Conservation (phyloP, 192 early-diverging fungal genomes). For the Coemansia sp. region DNA sequence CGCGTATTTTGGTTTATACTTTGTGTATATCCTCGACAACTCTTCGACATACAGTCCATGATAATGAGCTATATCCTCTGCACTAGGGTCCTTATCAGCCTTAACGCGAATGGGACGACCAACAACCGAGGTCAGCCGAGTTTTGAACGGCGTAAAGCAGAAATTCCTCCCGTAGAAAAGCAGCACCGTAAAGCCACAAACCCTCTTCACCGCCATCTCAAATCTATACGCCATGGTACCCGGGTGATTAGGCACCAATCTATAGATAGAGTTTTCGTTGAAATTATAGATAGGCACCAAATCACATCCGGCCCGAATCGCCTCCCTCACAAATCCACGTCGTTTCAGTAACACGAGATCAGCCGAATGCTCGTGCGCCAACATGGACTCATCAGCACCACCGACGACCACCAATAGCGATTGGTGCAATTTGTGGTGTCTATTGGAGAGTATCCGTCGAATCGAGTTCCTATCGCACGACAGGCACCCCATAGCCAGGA, state of each 20-base stretch:
- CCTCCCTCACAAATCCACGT: conserved; percentile 88
- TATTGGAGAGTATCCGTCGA: conserved; percentile 71
- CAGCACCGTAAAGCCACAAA: conserved; percentile 70
- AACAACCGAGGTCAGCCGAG: conserved; percentile 44
- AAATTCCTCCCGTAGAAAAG: conserved; percentile 84
- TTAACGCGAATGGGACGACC: conserved; percentile 40
- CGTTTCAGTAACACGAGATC: conserved; percentile 78
- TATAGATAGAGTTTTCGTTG: conserved; percentile 91
- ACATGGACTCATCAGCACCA: conserved; percentile 81
- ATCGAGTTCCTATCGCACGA: conserved; percentile 77
- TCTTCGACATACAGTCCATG: conserved; percentile 45
- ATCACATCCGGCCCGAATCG: conserved; percentile 73
- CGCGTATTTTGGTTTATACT: conserved; percentile 45
- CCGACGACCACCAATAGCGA: conserved; percentile 82
- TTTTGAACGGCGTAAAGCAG: conserved; percentile 62
- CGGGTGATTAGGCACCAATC: conserved; percentile 67
- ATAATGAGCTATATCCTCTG: conserved; percentile 27
- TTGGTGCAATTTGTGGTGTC: conserved; percentile 54
- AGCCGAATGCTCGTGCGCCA: conserved; percentile 60
- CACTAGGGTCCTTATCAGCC: conserved; percentile 24
- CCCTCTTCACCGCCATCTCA: conserved; percentile 69
- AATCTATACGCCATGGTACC: conserved; percentile 66
- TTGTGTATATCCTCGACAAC: conserved; percentile 36
- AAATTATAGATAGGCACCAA: conserved; percentile 90
- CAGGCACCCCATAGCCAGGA: conserved; percentile 73